Conservation (phyloP, 2,329 filamentous ascomycete species). For the Colletotrichum lentis region DNA sequence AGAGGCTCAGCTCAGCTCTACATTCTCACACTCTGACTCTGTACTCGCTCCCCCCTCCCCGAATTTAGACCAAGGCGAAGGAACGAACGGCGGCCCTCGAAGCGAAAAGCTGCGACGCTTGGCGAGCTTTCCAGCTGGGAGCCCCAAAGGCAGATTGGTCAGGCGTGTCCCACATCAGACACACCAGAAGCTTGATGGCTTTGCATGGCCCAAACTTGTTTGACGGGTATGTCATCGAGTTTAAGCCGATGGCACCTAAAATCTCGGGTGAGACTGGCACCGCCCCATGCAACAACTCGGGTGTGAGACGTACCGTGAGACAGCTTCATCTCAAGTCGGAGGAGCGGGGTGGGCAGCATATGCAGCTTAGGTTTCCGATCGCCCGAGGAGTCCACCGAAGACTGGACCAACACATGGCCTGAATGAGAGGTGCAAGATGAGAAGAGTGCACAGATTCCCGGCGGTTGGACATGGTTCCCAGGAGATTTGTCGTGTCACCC, state of each 20-base stretch:
- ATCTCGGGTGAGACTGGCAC: slow-evolving; percentile 16
- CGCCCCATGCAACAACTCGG: slow-evolving; percentile 33
- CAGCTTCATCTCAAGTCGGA: slow-evolving; percentile 35
- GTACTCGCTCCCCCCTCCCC: background rate
- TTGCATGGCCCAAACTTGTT: slow-evolving; percentile 24
- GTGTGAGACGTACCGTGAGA: slow-evolving; percentile 37
- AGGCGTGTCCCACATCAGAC: background rate
- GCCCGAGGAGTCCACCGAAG: slow-evolving; percentile 35
- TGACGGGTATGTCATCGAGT: slow-evolving; percentile 33
- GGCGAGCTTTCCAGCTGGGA: slow-evolving; percentile 17
- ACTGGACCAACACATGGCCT: slow-evolving; percentile 29
- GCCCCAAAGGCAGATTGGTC: slow-evolving; percentile 13
- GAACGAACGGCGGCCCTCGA: slow-evolving; percentile 1
- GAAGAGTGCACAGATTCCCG: slow-evolving; percentile 17
- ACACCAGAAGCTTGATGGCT: slow-evolving; percentile 23
- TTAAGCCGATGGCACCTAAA: slow-evolving; percentile 28
- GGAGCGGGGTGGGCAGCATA: slow-evolving; percentile 14
- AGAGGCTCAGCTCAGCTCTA: slow-evolving; percentile 1
- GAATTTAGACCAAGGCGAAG: slow-evolving; percentile 4
- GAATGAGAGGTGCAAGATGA: background rate
- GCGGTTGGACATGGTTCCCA: background rate
- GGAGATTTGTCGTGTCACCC: slow-evolving; percentile 6
- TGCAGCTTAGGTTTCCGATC: slow-evolving; percentile 34
- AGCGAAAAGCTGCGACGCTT: slow-evolving; percentile 28
- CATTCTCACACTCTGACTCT: no score